Percentiles rank a stretch among this genome's conserved stretches.
Conservation (phyloP, 2,329 filamentous ascomycete genomes). For the Coleophoma crateriformis region DNA sequence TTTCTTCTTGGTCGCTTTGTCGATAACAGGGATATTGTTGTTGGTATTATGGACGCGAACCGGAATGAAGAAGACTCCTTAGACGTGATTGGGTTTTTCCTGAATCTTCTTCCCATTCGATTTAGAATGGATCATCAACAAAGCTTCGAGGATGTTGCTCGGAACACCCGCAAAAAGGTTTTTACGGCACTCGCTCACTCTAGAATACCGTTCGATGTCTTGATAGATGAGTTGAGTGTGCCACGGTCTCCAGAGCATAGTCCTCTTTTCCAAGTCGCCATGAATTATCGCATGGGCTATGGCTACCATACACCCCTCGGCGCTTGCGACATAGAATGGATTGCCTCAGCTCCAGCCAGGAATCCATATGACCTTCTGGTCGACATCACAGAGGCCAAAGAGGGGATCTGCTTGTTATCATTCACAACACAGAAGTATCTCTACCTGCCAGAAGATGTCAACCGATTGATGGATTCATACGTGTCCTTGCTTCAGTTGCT, state of each 20-base stretch:
- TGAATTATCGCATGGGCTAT: not conserved
- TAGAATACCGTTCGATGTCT: constrained; percentile 39
- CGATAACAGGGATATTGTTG: constrained; percentile 32
- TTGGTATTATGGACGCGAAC: constrained; percentile 41
- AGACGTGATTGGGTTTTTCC: constrained; percentile 13
- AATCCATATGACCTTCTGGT: not conserved
- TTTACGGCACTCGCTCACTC: constrained; percentile 36
- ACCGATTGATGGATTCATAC: not conserved
- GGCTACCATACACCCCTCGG: not conserved
- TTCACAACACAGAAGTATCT: not conserved
- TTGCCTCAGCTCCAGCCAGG: not conserved
- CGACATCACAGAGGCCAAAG: not conserved
- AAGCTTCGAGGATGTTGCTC: constrained; percentile 15
- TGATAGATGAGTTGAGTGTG: constrained; percentile 38
- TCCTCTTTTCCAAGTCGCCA: constrained; percentile 41
- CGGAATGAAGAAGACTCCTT: constrained; percentile 25
- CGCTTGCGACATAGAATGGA: not conserved
- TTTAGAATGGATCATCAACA: constrained; percentile 5
- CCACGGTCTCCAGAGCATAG: constrained; percentile 30
- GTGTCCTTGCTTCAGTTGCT: not conserved
- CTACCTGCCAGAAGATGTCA: not conserved
- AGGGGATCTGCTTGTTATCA: not conserved
- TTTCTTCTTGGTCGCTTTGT: constrained; percentile 28
- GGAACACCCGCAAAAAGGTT: constrained; percentile 8
- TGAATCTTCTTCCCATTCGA: constrained; percentile 13